phyloP scores from a whole-genome alignment of 495 filamentous ascomycete genomes.

The Penicillium steckii region DNA sequence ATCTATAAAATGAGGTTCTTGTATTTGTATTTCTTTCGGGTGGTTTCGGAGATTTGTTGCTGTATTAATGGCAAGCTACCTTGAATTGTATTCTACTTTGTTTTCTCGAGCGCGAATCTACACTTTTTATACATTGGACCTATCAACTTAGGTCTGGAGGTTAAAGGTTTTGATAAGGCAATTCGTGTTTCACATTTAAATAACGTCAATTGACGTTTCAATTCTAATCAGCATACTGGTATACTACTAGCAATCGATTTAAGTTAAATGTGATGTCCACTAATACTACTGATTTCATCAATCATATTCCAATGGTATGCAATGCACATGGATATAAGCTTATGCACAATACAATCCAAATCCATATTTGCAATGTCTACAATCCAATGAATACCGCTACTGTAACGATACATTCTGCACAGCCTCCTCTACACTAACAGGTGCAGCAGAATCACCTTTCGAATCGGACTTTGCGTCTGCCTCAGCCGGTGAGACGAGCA shows the following conservation, averaged over 20 bases:
- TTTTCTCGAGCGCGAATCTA: background rate
- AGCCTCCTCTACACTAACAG: constrained; percentile 39
- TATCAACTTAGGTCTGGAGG: background rate
- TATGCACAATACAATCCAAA: background rate
- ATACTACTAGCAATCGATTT: too few relatives aligned
- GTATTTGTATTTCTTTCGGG: too few relatives aligned
- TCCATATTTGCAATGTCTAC: background rate
- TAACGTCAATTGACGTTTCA: too few relatives aligned
- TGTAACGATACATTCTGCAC: constrained; percentile 39
- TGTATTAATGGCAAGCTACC: too few relatives aligned
- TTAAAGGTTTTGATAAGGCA: background rate
- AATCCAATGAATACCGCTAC: constrained; percentile 5
- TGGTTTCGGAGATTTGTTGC: too few relatives aligned
- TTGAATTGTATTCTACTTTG: background rate
- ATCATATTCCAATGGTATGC: too few relatives aligned
- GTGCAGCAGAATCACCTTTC: background rate
- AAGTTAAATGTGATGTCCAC: too few relatives aligned
- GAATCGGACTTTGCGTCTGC: background rate
- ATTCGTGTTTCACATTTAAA: too few relatives aligned
- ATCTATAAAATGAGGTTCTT: too few relatives aligned
- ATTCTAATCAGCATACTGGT: too few relatives aligned
- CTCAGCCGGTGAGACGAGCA: constrained; percentile 16
- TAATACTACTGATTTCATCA: too few relatives aligned
- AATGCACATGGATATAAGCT: background rate
- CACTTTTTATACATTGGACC: background rate